Evolutionary conservation across 768 basidiomycete species (phyloP).

Genomic region (Dacryopinax spathularia): DNA sequence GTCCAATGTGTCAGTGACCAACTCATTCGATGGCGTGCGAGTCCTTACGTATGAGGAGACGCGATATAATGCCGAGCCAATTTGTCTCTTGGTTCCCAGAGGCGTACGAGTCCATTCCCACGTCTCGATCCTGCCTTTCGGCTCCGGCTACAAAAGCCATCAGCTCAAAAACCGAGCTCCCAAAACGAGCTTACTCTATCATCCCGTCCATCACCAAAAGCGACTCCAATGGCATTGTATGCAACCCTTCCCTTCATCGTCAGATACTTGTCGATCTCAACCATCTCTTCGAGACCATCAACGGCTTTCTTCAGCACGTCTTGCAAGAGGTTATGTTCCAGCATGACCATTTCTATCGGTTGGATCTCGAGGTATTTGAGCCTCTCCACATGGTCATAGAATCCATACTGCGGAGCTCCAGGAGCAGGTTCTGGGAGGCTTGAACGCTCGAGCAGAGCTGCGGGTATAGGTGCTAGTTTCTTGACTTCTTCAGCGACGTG

Average conservation of each 20-base stretch:
- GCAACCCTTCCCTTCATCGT: conserved; percentile 52
- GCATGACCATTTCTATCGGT: conserved; percentile 24
- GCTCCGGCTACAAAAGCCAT: conserved; percentile 9
- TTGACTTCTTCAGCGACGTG: conserved; percentile 51
- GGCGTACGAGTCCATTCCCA: conserved; percentile 64
- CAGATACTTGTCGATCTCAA: conserved; percentile 48
- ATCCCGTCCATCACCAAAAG: conserved; percentile 47
- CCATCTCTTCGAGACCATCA: conserved; percentile 50
- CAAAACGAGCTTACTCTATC: conserved; percentile 42
- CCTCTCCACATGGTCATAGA: conserved; percentile 67
- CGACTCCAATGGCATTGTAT: conserved; percentile 68
- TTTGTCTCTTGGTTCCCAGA: conserved; percentile 56
- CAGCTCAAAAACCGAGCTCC: conserved; percentile 28
- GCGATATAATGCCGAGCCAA: conserved; percentile 61
- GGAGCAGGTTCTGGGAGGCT: conserved; percentile 20
- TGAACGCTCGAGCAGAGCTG: conserved; percentile 9
- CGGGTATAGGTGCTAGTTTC: conserved; percentile 33
- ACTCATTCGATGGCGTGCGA: no score
- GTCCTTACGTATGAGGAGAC: conserved; percentile 54
- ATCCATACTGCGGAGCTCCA: conserved; percentile 33
- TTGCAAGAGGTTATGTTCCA: conserved; percentile 38
- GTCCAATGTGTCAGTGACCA: background rate
- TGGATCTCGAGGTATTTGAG: conserved; percentile 50
- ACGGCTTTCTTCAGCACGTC: conserved; percentile 46
- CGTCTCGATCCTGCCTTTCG: conserved; percentile 32